Evolutionary conservation across 2,329 filamentous ascomycete species (phyloP).

Genomic region (Hysterium pulicare): DNA sequence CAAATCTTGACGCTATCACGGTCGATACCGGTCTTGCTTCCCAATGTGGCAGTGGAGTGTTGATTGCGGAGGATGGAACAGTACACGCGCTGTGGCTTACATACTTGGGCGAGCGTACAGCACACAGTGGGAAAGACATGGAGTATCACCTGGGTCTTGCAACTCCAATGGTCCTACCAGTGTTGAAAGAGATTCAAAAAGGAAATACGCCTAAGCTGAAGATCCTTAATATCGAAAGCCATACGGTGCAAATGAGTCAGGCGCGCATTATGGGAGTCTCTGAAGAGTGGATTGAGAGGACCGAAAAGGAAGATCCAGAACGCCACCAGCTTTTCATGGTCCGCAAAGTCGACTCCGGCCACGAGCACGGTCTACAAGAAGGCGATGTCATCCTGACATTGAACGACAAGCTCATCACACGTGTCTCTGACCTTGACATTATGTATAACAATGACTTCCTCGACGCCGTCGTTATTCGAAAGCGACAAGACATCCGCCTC

Average conservation of each 20-base stretch:
- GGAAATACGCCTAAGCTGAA: constrained; percentile 77
- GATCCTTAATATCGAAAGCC: constrained; percentile 91
- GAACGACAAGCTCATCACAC: constrained; percentile 88
- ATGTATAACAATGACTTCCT: constrained; percentile 90
- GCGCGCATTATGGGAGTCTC: constrained; percentile 95
- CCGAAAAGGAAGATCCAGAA: constrained; percentile 81
- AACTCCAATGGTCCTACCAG: constrained; percentile 81
- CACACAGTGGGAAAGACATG: constrained; percentile 78
- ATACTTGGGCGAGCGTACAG: constrained; percentile 85
- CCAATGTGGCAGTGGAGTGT: constrained; percentile 90
- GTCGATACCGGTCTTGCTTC: constrained; percentile 89
- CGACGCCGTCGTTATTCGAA: constrained; percentile 81
- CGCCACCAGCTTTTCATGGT: constrained; percentile 99
- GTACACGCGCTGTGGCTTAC: constrained; percentile 96
- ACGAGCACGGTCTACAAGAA: constrained; percentile 68
- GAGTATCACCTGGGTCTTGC: constrained; percentile 94
- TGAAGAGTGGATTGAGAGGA: constrained; percentile 91
- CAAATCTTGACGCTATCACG: constrained; percentile 95
- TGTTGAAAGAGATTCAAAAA: constrained; percentile 80
- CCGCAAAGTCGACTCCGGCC: constrained; percentile 74
- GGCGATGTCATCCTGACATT: constrained; percentile 89
- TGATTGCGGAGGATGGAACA: constrained; percentile 83
- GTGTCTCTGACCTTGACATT: constrained; percentile 86
- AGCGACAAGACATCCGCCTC: constrained; percentile 73
- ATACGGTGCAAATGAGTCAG: constrained; percentile 94